phyloP scores from a whole-genome alignment of 768 basidiomycete species.

The Phaffia australis region DNA sequence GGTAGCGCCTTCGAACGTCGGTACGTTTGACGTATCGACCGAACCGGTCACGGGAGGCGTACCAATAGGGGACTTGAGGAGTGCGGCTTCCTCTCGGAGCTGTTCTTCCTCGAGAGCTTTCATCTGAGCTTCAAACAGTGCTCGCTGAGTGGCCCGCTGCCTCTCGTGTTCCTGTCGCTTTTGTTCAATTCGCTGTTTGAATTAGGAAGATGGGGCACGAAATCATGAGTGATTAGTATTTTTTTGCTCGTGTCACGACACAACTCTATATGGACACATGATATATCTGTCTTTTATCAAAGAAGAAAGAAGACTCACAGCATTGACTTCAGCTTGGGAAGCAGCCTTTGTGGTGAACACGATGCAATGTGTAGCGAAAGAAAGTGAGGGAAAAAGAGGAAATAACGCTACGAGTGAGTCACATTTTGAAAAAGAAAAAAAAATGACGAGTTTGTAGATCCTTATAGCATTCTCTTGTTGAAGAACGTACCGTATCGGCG shows the following conservation, averaged over 20 bases:
- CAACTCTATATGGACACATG: neutral
- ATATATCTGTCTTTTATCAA: constrained; percentile 8
- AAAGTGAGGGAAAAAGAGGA: constrained; percentile 28
- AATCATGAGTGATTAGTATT: neutral
- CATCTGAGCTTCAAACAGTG: constrained; percentile 89
- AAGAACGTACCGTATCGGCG: constrained; percentile 68
- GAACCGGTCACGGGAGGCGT: constrained; percentile 22
- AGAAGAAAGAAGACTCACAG: constrained; percentile 47
- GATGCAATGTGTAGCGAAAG: neutral
- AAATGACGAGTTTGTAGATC: constrained; percentile 20
- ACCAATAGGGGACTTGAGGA: constrained; percentile 44
- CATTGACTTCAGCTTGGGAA: constrained; percentile 77
- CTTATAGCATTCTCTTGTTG: neutral
- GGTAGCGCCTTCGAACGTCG: constrained; percentile 24
- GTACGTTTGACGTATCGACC: constrained; percentile 8
- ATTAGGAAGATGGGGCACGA: constrained; percentile 20
- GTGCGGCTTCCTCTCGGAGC: constrained; percentile 54
- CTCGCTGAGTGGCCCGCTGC: constrained; percentile 72
- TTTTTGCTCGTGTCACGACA: neutral
- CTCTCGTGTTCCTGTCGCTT: constrained; percentile 85
- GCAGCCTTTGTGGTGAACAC: constrained; percentile 59
- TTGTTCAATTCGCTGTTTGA: constrained; percentile 65
- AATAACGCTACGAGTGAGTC: constrained; percentile 27
- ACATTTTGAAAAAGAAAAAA: too few relatives aligned
- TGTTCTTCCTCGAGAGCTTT: constrained; percentile 83